phyloP scores from a whole-genome alignment of 2,329 filamentous ascomycete species.

The Fusarium xylarioides region DNA sequence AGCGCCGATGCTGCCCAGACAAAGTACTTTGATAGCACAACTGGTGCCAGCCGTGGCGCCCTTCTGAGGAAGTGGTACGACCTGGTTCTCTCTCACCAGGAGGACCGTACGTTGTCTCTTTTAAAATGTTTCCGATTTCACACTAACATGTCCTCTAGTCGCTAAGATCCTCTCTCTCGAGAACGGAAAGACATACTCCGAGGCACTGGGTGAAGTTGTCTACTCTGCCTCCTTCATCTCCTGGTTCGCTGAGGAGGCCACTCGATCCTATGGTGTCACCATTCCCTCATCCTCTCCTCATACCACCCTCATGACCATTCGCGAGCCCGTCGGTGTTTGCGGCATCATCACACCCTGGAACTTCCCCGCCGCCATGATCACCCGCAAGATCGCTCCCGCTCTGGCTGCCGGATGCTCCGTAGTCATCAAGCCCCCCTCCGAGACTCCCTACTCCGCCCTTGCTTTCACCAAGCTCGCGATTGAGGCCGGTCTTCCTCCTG shows the following conservation, averaged over 20 bases:
- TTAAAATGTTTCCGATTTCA: not conserved
- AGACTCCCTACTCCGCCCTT: constrained; percentile 78
- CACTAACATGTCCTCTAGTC: constrained; percentile 29
- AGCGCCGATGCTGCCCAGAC: constrained; percentile 41
- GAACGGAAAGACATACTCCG: constrained; percentile 65
- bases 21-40: constrained; percentile 42
- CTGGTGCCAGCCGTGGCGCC: constrained; percentile 41
- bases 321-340: constrained; percentile 53
- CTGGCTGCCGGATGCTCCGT: constrained; percentile 82
- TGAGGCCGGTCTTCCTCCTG: constrained; percentile 74
- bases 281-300: constrained; percentile 68
- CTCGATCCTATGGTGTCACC: constrained; percentile 65
- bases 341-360: constrained; percentile 58
- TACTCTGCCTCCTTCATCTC: constrained; percentile 63
- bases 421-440: constrained; percentile 76
- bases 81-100: constrained; percentile 40
- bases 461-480: constrained; percentile 74
- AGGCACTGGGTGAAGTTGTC: constrained; percentile 63
- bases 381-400: constrained; percentile 59
- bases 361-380: constrained; percentile 45
- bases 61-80: constrained; percentile 43
- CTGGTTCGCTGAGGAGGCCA: constrained; percentile 64
- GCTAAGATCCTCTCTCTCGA: constrained; percentile 55
- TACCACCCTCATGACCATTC: constrained; percentile 75
- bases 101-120: constrained; percentile 36